These are phyloP conservation scores for Akanthomyces lecanii DNA, from an alignment of 2,329 filamentous ascomycete genomes.

Conservation along the genomic window DNA sequence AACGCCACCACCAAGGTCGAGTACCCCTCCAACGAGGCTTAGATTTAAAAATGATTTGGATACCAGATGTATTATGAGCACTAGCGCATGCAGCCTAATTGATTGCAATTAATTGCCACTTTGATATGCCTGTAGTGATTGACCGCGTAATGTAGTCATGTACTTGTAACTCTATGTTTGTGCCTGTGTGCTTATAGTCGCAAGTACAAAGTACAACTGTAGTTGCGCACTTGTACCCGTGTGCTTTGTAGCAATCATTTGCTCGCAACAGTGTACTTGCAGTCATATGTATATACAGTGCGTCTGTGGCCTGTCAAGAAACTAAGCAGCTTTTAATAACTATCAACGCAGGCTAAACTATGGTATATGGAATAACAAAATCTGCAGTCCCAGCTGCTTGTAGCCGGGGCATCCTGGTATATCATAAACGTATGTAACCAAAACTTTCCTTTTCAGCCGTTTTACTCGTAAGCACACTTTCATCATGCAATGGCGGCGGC, in stretches of 20 bases:
- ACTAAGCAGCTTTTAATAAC: background rate
- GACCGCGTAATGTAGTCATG: background rate
- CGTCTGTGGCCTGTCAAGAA: background rate
- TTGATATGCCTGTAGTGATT: background rate
- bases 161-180: background rate
- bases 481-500: too few species aligned
- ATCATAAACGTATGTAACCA: background rate
- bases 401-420: background rate
- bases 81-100: constrained; percentile 12
- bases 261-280: too few species aligned
- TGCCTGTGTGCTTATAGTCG: too few species aligned
- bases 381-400: background rate
- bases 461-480: too few species aligned
- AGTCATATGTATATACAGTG: background rate
- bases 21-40: constrained; percentile 70
- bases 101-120: background rate
- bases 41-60: constrained; percentile 20
- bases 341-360: constrained; percentile 13
- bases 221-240: too few species aligned
- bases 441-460: too few species aligned
- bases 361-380: constrained; percentile 11
- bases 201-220: too few species aligned
- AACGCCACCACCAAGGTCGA: constrained; percentile 55
- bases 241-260: too few species aligned
- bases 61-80: constrained; percentile 13